Evolutionary conservation across 2,329 filamentous ascomycete species (phyloP), one percentile per base, ranked within the genome.

Genomic region (Aspergillus sp.): DNA sequence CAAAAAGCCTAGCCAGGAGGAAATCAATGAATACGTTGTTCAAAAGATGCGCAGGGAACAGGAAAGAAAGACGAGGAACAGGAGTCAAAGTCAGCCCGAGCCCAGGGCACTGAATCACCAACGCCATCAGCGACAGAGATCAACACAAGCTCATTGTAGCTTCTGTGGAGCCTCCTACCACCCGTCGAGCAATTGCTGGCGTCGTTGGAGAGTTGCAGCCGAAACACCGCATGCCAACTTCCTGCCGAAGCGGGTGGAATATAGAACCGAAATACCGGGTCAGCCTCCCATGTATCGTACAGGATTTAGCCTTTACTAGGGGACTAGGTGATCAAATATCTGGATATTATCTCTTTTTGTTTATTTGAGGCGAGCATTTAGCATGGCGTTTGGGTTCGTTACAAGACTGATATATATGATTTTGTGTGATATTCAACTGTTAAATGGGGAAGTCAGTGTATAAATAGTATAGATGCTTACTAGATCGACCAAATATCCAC

Each of bases 11-110:
- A 61, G 58, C 30, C 58, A 60, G 44, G 57, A 58, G 41, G 53
- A 60, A 41, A 60, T 60, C 43, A 61, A 59, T 33, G 52, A 60
- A 37, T 60, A 57, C 35, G 58, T 60, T 27, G 47, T 57, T 6
- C 51, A 49, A 7, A 56, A 61, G 39, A 60, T 59, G 58, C 54
- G 49, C 13, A 49, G 45, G 29, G 57, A 59, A 32, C 48, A 54
- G 12, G 54, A 59, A 38, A 45, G 44, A 6, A 50, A 45, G 19
- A 53, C 47, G 5, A 49, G 52, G 35, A 40, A 29, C 27, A 43
- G 51, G 34, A 54, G 53, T 35, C 39, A 53, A n/a, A 58, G 53
- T 34, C 55, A 57, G 35, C 54, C 56, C 9, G 48, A 48, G 30
- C 42, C 48, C 11, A 40, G 44, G 39, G 19, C 28, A 10, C 44